Evolutionary conservation across 306 rosid genomes (phyloP), one percentile per base, ranked within the genome.

Genomic region (Canavalia gladiata): DNA sequence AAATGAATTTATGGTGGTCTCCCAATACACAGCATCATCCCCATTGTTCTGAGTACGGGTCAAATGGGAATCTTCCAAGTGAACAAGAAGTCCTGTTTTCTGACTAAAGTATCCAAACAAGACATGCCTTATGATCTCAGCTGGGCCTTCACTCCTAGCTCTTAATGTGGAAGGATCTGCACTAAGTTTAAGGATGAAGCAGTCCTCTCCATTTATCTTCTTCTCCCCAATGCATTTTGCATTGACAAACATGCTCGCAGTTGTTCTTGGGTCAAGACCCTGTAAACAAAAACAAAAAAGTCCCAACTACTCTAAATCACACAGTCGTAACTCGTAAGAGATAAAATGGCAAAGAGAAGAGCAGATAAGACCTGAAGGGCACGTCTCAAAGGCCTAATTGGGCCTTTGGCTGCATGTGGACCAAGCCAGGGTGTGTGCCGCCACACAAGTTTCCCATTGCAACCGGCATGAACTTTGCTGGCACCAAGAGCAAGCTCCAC

Each of bases 391-490:
- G 99, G 98, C 88, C 99, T 78, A 72, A 96, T 97, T 0, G 99
- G 99, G 39, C 99, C 99, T 86, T 96, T 96, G 0, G 99, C 98
- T 1, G 99, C 98, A 51, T 96, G 99, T 1, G 99, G 94, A 66
- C 99, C 99, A 2, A 93, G 94, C 99, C 99, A 96, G 11, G 99
- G 99, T 0, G 99, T 96, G 90, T 96, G 99, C 72, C 99, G 88
- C 99, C 99, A 96, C 13, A 96, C 99, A 12, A 96, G 92, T 77
- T 90, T 85, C 57, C 99, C 98, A 12, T 96, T 96, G 91, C 98
- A 96, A 74, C 99, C 99, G 3, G 99, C 99, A 50, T 90, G 99
- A 82, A 96, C 99, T 89, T 96, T 96, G 89, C 96, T 96, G 49
- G 93, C 99, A 50, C 98, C 99, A 52, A 96, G 89, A 65, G 98